Evolutionary conservation across 768 basidiomycete species (phyloP).

Genomic region (Pisolithus tinctorius): DNA sequence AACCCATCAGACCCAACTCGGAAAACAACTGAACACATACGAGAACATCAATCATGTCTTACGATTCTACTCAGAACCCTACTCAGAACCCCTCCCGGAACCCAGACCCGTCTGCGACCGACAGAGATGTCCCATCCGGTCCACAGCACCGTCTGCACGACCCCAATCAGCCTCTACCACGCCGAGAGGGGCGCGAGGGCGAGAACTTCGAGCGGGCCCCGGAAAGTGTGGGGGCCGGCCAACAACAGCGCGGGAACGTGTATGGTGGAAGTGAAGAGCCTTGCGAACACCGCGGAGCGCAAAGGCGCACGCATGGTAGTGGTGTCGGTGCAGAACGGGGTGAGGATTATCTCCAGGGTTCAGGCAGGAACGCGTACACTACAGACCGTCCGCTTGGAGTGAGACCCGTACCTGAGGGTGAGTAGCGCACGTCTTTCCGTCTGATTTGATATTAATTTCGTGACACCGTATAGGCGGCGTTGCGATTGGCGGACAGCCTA

Average conservation of each 20-base stretch:
- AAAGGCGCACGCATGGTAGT: background rate
- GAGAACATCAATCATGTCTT: no score
- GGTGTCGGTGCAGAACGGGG: background rate
- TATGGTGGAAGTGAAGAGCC: no score
- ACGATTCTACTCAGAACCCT: no score
- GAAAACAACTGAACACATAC: no score
- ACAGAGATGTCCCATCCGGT: background rate
- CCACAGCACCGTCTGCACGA: constrained; percentile 42
- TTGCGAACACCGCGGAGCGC: background rate
- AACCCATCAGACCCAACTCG: no score
- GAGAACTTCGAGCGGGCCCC: constrained; percentile 14
- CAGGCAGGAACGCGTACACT: constrained; percentile 22
- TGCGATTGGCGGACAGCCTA: constrained; percentile 17
- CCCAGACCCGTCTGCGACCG: no score
- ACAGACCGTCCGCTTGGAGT: constrained; percentile 32
- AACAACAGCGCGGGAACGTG: background rate
- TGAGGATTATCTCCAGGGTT: background rate
- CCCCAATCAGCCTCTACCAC: constrained; percentile 36
- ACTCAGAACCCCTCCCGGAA: no score
- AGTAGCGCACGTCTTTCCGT: background rate
- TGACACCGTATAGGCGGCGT: constrained; percentile 14
- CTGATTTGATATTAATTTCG: no score
- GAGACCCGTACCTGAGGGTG: constrained; percentile 29
- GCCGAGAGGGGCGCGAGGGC: background rate
- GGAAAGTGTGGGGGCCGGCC: constrained; percentile 13